Conservation (phyloP, 2,329 filamentous ascomycete species). For the Hypoxylon sp. region DNA sequence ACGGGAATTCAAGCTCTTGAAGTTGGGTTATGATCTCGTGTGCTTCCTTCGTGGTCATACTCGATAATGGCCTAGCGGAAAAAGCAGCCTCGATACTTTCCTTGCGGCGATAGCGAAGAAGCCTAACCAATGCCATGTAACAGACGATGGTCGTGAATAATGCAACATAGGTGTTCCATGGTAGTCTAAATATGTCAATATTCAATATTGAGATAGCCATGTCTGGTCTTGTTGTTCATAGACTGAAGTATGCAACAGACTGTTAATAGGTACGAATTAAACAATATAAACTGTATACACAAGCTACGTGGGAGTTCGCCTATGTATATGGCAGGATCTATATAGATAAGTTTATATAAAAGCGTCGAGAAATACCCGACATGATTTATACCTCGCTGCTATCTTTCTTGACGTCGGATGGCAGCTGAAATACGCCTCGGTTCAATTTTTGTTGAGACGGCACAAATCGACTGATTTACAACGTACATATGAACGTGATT, state of each 20-base stretch:
- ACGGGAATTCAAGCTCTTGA: slow-evolving; percentile 8
- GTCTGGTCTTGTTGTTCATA: too few relatives aligned
- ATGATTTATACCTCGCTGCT: neutral
- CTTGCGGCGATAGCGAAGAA: neutral
- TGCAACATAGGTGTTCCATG: neutral
- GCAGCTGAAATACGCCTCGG: neutral
- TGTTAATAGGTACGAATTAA: neutral
- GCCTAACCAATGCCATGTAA: neutral
- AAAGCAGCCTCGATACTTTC: neutral
- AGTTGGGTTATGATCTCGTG: neutral
- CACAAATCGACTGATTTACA: neutral
- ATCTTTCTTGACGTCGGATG: too few relatives aligned
- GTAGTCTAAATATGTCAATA: neutral
- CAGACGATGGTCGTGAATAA: neutral
- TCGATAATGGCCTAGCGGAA: neutral
- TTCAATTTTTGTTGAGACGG: neutral
- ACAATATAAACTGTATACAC: neutral
- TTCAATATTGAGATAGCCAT: neutral
- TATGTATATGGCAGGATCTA: neutral
- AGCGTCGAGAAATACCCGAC: neutral
- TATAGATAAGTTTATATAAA: neutral
- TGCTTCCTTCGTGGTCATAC: slow-evolving; percentile 6
- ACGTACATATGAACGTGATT: neutral
- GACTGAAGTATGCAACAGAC: too few relatives aligned
- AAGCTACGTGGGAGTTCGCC: neutral